Conservation (phyloP, 257 asterid genomes). For the Rauvolfia tetraphylla region DNA sequence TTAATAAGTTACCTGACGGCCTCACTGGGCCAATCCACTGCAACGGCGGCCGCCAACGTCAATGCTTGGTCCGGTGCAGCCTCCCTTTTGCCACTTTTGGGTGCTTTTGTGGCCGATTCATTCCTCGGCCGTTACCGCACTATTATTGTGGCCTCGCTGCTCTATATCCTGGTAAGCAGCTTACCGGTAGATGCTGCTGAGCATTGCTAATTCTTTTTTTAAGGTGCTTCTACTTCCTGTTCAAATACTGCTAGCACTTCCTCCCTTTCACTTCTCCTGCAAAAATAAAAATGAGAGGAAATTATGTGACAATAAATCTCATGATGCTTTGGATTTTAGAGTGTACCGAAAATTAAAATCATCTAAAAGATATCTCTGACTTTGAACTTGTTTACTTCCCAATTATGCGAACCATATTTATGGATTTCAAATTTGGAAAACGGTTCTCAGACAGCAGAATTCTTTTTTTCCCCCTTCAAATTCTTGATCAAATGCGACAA, state of each 20-base stretch:
- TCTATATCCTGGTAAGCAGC: slow-evolving; percentile 20
- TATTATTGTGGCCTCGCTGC: slow-evolving; percentile 19
- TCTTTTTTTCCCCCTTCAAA: neutral
- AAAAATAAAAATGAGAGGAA: no score
- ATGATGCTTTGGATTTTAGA: neutral
- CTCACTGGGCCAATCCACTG: slow-evolving; percentile 28
- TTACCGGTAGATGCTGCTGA: neutral
- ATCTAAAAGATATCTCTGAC: neutral
- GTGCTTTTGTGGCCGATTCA: slow-evolving; percentile 27
- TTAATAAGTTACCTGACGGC: slow-evolving; percentile 27
- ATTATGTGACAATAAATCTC: neutral
- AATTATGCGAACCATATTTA: neutral
- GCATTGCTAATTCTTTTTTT: neutral
- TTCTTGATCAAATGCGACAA: neutral
- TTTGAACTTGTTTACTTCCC: neutral
- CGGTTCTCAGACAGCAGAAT: neutral
- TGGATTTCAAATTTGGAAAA: slow-evolving; percentile 1
- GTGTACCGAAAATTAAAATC: neutral
- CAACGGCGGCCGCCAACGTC: slow-evolving; percentile 25
- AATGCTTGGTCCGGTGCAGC: slow-evolving; percentile 27
- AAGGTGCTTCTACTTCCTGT: neutral
- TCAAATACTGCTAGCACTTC: neutral
- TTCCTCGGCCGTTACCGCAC: slow-evolving; percentile 30
- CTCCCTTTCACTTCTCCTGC: no score
- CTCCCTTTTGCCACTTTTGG: slow-evolving; percentile 26